Percentiles rank a stretch among this genome's conserved stretches.
phyloP scores from a whole-genome alignment of 2,329 filamentous ascomycete species.

The Aspergillaceae sp. region DNA sequence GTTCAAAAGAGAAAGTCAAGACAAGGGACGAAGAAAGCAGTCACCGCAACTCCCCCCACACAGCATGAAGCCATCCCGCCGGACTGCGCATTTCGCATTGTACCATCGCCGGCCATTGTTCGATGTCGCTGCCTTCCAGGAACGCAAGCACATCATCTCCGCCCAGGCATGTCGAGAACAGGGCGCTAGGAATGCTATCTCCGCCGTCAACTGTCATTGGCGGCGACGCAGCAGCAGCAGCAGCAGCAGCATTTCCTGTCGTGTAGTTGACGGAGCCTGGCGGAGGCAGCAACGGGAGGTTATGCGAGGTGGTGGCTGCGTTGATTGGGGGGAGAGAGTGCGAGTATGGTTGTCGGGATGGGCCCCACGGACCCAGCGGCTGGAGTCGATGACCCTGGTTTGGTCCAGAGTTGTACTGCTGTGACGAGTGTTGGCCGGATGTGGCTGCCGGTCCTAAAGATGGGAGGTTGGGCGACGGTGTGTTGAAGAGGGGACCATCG shows the following conservation, averaged over 20 bases:
- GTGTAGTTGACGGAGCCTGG: slow-evolving; percentile 22
- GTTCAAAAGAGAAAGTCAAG: background rate
- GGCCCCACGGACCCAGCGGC: slow-evolving; percentile 33
- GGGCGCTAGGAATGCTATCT: slow-evolving; percentile 12
- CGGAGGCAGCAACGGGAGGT: slow-evolving; percentile 28
- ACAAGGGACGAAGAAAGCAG: background rate
- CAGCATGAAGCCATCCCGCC: slow-evolving; percentile 27
- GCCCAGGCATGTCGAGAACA: slow-evolving; percentile 27
- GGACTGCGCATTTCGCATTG: slow-evolving; percentile 25
- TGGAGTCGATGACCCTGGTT: slow-evolving; percentile 27
- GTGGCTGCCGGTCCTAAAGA: slow-evolving; percentile 18
- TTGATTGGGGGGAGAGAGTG: slow-evolving; percentile 33
- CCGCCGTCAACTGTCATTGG: slow-evolving; percentile 22
- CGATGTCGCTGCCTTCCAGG: slow-evolving; percentile 27
- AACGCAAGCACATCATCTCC: slow-evolving; percentile 33
- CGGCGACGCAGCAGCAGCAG: slow-evolving; percentile 15
- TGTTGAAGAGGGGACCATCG: slow-evolving; percentile 21
- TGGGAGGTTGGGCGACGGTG: slow-evolving; percentile 25
- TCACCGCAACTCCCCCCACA: slow-evolving; percentile 28
- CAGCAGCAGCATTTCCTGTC: slow-evolving; percentile 3
- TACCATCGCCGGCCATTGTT: slow-evolving; percentile 18
- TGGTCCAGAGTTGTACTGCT: slow-evolving; percentile 17
- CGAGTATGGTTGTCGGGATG: slow-evolving; percentile 24
- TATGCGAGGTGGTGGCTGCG: slow-evolving; percentile 21
- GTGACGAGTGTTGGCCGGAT: slow-evolving; percentile 14